Conservation (phyloP, 208 protist species). For the Leishmania guyanensis region DNA sequence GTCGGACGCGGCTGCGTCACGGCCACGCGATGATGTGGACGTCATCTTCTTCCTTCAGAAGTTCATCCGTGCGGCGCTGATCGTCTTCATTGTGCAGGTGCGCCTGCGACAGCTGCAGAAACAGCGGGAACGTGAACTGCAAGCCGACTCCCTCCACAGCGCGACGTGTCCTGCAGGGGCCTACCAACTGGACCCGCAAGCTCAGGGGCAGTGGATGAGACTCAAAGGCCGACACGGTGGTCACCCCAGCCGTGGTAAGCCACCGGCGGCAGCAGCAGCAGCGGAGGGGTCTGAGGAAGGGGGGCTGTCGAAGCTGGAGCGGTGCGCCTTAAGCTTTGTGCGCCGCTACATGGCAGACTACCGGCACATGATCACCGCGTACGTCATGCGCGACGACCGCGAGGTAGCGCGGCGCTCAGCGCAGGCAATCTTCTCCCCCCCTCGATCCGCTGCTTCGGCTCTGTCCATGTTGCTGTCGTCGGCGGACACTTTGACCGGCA, state of each 20-base stretch:
- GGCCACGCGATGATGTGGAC: constrained; percentile 11
- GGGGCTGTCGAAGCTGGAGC: constrained; percentile 42
- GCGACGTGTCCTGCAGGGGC: constrained; percentile 9
- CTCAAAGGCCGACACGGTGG: not conserved
- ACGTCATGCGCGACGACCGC: constrained; percentile 60
- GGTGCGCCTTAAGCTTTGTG: constrained; percentile 44
- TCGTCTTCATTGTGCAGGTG: constrained; percentile 60
- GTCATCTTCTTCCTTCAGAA: constrained; percentile 49
- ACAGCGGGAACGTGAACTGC: constrained; percentile 26
- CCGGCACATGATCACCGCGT: constrained; percentile 43
- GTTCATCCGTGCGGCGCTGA: constrained; percentile 58
- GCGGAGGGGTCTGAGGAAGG: not conserved
- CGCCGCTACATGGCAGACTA: constrained; percentile 41
- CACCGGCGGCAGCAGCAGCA: not conserved
- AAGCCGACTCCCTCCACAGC: constrained; percentile 9
- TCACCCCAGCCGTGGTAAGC: not conserved
- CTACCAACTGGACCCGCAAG: constrained; percentile 7
- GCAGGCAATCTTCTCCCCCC: constrained; percentile 43
- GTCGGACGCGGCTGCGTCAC: not conserved
- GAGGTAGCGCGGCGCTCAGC: constrained; percentile 62
- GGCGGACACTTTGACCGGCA: not conserved
- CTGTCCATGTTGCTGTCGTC: not conserved
- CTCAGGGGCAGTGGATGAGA: not conserved
- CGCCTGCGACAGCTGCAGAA: constrained; percentile 24
- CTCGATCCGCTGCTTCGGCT: not conserved